Evolutionary conservation across 2,329 filamentous ascomycete genomes (phyloP).

Genomic region (Cercospora beticola): DNA sequence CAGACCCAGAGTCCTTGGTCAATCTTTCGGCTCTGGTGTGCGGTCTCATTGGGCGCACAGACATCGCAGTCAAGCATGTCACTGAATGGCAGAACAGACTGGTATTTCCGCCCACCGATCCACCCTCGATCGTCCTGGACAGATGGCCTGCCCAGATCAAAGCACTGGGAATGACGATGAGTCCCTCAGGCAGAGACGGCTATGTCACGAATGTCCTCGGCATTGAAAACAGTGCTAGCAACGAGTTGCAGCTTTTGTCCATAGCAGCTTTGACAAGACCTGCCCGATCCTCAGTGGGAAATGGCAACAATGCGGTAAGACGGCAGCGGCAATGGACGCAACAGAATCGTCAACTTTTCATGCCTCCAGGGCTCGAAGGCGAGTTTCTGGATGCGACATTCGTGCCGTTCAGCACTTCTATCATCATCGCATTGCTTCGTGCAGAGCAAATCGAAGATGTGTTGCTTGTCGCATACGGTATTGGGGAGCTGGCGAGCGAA

Average conservation of each 20-base stretch:
- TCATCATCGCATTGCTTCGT: slow-evolving; percentile 1
- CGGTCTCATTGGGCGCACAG: slow-evolving; percentile 27
- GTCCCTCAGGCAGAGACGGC: background rate
- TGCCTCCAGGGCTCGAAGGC: background rate
- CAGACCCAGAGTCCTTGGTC: slow-evolving; percentile 23
- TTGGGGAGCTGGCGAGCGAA: background rate
- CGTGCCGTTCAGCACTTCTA: slow-evolving; percentile 1
- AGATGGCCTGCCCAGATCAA: background rate
- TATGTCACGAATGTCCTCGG: slow-evolving; percentile 4
- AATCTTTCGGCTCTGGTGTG: slow-evolving; percentile 33
- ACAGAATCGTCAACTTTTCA: background rate
- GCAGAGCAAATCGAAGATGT: background rate
- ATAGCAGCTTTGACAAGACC: background rate
- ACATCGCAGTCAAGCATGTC: slow-evolving; percentile 38
- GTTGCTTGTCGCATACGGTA: background rate
- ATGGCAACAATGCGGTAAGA: background rate
- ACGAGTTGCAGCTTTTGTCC: background rate
- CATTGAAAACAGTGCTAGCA: background rate
- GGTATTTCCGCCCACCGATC: slow-evolving; percentile 25
- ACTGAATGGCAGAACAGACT: slow-evolving; percentile 45
- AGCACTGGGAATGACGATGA: slow-evolving; percentile 18
- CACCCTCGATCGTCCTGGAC: slow-evolving; percentile 1
- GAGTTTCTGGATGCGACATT: slow-evolving; percentile 15
- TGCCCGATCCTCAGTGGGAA: background rate
- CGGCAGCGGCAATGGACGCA: background rate